Evolutionary conservation across 306 rosid species (phyloP), one percentile per base, ranked within the genome.

Genomic region (Pyrus communis): DNA sequence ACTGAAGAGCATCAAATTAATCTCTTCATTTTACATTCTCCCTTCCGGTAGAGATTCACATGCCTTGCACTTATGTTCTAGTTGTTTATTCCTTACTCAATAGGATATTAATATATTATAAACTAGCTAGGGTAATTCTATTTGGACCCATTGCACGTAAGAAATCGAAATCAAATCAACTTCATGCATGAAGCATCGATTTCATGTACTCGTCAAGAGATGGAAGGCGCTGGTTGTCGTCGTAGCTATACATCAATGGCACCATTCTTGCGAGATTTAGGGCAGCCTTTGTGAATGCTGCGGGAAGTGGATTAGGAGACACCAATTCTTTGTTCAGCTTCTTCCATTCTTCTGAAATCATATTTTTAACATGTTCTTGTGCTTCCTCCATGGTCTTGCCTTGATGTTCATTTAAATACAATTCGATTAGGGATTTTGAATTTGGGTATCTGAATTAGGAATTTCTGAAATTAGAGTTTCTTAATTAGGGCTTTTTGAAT

Each of bases 251-350:
- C 85, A 85, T 84, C 78, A 91, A 49, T 2, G 91, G 93, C 0
- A 91, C 89, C 83, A 79, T 77, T 77, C 92, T 87, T 38, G 93
- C 88, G 1, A 89, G 68, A 62, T 91, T 87, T 3, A 85, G 84
- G 67, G 88, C 81, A 57, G 83, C 75, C 13, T 57, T 69, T 7
- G 40, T 62, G 72, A 85, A 75, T 15, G 70, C 19, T 1, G 70
- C 8, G 0, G 81, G 81, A 55, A 84, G 55, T 71, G 55, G 40
- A 10, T 75, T 70, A 5, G 79, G 61, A 9, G 43, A 78, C 10
- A 85, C 17, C 23, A 61, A 31, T 64, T 81, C 85, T 75, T 59
- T 75, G 76, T 81, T 85, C 5, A 81, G 77, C n/a, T 30, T 52
- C 67, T 78, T 81, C 85, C 83, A 84, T 70, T 73, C 85, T 1